Evolutionary conservation across 179 eudicot genomes (phyloP), one percentile per base, ranked within the genome.

Genomic region (Beta macrorhiza): DNA sequence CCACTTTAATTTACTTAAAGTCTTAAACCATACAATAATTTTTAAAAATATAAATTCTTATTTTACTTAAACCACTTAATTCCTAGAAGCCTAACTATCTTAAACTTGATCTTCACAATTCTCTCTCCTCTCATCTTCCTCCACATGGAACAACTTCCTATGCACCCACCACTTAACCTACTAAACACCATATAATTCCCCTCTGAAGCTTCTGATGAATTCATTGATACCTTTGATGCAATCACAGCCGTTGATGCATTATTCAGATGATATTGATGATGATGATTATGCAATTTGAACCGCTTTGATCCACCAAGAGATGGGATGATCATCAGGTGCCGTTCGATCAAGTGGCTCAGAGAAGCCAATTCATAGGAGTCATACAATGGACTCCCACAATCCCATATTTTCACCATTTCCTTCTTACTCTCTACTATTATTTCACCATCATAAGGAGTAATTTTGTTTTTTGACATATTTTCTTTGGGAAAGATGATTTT

Each of bases 341-440:
- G 87, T 71, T 91, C 92, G 63, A 91, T 79, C 77, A 84, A 79
- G 63, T 87, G 82, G 72, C 84, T 77, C 0, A 91, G 52, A 10
- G 90, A 78, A 74, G 85, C 92, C 20, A 91, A 47, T 69, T 91
- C 93, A 57, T 89, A 83, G 6, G 93, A 84, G 79, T 91, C 93
- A 53, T 91, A 91, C 51, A 91, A 68, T 14, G 92, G 92, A 79
- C 91, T 91, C 22, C 91, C 91, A 79, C 91, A 90, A 80, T 90
- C 93, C 93, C 93, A 89, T 77, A 87, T 7, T 52, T 52, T 79
- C 55, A 72, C 72, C 49, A 25, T 61, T 29, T 37, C 52, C 19
- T 75, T 14, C 5, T 67, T 78, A 68, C 61, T 63, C 22, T 47
- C 79, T 29, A 32, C 44, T 76, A 49, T 59, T 16, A 58, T 79